Percentiles rank a stretch among this genome's conserved stretches.
Conservation (phyloP, 441 rosid genomes). For the Theobroma grandiflorum region DNA sequence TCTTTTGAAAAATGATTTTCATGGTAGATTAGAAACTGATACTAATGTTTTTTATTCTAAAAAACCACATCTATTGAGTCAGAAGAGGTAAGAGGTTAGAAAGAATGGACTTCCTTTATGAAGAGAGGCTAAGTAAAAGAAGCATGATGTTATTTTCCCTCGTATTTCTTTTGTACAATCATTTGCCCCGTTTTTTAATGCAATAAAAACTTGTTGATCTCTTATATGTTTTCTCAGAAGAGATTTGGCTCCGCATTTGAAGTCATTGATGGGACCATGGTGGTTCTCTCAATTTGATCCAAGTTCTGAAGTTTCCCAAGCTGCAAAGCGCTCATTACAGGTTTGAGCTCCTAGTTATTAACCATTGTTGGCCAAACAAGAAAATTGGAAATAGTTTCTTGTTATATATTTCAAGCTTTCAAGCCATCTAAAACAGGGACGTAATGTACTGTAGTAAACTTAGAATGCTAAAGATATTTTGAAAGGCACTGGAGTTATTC, state of each 20-base stretch:
- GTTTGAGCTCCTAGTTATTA: slow-evolving; percentile 42
- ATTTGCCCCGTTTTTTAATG: not conserved
- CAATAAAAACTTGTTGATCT: slow-evolving; percentile 9
- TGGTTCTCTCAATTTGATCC: slow-evolving; percentile 98
- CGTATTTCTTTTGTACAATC: not conserved
- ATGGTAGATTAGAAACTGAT: not conserved
- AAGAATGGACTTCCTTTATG: not conserved
- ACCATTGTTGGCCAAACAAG: no score
- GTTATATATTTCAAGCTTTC: no score
- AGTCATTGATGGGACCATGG: slow-evolving; percentile 97
- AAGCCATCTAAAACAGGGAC: no score
- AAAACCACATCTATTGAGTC: not conserved
- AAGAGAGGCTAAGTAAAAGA: slow-evolving; percentile 7
- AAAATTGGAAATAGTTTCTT: no score
- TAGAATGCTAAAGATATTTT: no score
- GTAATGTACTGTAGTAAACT: no score
- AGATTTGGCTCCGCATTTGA: slow-evolving; percentile 92
- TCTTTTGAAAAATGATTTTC: not conserved
- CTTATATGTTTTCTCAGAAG: slow-evolving; percentile 60
- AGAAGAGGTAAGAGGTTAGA: not conserved
- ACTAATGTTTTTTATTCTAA: not conserved
- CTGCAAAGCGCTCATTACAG: slow-evolving; percentile 91
- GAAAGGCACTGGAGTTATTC: no score
- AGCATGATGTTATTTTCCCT: slow-evolving; percentile 2
- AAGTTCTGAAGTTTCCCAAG: slow-evolving; percentile 85